Base-by-base conservation (phyloP, 192 early-diverging fungal species). In the Mortierella hygrophila region DNA sequence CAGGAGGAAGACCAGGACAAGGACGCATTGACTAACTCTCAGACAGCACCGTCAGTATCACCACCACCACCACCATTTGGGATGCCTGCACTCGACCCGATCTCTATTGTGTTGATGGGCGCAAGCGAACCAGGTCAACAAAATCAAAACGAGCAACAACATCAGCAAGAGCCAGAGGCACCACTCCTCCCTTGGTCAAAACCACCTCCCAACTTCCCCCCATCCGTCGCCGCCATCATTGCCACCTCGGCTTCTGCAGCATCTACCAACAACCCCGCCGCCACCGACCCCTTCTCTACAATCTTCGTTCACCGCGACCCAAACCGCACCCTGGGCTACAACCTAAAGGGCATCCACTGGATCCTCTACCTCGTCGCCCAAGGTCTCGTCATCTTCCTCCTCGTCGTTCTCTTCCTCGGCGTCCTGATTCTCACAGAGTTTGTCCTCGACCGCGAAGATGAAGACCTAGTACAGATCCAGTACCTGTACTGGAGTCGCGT, bases 361-460 rank as follows among this genome's bases (percentile, higher is more conserved):
- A 23, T 76, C 16, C 4, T 86, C 5, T 86, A 74, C 40, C 60
- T 86, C 10, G 52, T 29, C 2, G 41, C 76, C 2, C 79, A 81
- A 32, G 47, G 21, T 7, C 16, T 81, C 18, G 76, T 86, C 15
- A 41, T 69, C 46, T 78, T 74, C 13, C 32, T 86, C 16, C 49
- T 81, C n/a, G 4, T 75, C 0, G 68, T 52, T 6, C 72, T 86
- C 6, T 81, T 86, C 29, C 26, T 86, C 46, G 84, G 84, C 13
- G 84, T 86, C 35, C 38, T 86, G 47, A 78, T 86, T 54, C 26
- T 86, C 40, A 86, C 84, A 26, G 84, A 86, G 55, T 86, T 77
- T 70, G 79, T 81, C 7, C 76, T 86, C 15, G 84, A 86, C 54
- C 69, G 42, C 7, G 84, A 86, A 42, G 84, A 86, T 11, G 84